Evolutionary conservation across 2,329 filamentous ascomycete genomes (phyloP), one percentile per base, ranked within the genome.

Genomic region (Colletotrichum sp.): DNA sequence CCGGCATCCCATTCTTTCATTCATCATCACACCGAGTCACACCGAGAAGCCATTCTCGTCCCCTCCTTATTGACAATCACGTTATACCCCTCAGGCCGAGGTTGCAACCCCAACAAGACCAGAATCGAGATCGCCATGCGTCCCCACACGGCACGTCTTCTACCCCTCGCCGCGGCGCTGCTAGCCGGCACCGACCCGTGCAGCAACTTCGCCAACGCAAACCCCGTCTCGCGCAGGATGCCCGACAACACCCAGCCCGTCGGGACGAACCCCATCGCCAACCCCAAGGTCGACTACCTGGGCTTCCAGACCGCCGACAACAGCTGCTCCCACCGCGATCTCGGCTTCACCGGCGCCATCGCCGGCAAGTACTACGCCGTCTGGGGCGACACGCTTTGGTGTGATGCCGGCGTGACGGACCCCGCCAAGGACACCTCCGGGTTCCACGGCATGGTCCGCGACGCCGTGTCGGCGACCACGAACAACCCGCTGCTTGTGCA

Each of bases 391-490:
- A 81, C 80, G 8, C 68, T 86, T 3, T 87, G 85, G 82, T 84
- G 83, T 57, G 81, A 80, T 1, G 69, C 79, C 2, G 84, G 83
- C 0, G 81, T 87, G 4, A 82, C 78, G 2, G 80, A 86, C n/a
- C 80, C 81, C 1, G 74, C 73, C 3, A 32, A 79, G 6, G 82
- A 85, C 30, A 76, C 78, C 3, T 77, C 80, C 0, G 83, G 84
- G 0, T 86, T 87, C 59, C 83, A 87, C 30, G 85, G 84, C 26
- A 84, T 86, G 82, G 85, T 87, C 2, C 80, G 86, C 9, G 83
- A 86, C 71, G 80, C 84, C 6, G 75, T 86, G 7, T 86, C 85
- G 2, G 79, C 79, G 3, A 73, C 83, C 71, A 86, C 83, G 0
- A 79, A 83, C 21, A 79, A 85, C 70, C 82, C 85, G 4, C 79